Evolutionary conservation across 306 rosid genomes (phyloP), one percentile per base, ranked within the genome.

Genomic region (Inga oerstediana): DNA sequence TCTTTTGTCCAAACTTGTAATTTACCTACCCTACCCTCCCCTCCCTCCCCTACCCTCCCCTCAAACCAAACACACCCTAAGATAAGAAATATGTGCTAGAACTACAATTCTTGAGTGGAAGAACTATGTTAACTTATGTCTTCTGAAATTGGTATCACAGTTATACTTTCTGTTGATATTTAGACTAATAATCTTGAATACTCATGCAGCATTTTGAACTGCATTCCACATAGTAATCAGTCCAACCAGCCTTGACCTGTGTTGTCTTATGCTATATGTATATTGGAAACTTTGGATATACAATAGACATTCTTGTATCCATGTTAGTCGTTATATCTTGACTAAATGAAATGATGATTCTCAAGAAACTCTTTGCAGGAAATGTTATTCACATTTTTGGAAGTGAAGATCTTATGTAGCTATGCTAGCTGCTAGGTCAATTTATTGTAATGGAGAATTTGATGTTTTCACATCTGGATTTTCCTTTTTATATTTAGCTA

Each of bases 331-430:
- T 14, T 22, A 14, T 8, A n/a, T 8, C 41, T 22, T 37, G 35
- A 48, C 70, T 68, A 56, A 46, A 48, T 79, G 24, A 8, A 35
- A 69, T 85, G 68, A 68, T 77, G 41, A 72, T 85, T 81, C 71
- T 85, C 22, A 43, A 68, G 46, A 22, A 8, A 34, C 76, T 78
- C 76, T 39, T 74, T 46, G 30, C 30, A 8, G 64, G 52, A 34
- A 34, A 30, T 74, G 39, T 82, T 76, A 10, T 43, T 62, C 8
- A 11, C 77, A 35, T 24, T 8, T 82, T 3, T 79, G 54, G 19
- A 75, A 68, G 74, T 62, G 48, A 19, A 74, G 52, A 17, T 84
- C 35, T 59, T 41, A 34, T 79, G 69, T 66, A 34, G 80, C 34
- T 70, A 64, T 44, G 66, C 69, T 75, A 61, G 44, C 37, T 52